Base-by-base conservation (phyloP, 108 stramenopile genomes). In the Asterionellopsis glacialis region DNA sequence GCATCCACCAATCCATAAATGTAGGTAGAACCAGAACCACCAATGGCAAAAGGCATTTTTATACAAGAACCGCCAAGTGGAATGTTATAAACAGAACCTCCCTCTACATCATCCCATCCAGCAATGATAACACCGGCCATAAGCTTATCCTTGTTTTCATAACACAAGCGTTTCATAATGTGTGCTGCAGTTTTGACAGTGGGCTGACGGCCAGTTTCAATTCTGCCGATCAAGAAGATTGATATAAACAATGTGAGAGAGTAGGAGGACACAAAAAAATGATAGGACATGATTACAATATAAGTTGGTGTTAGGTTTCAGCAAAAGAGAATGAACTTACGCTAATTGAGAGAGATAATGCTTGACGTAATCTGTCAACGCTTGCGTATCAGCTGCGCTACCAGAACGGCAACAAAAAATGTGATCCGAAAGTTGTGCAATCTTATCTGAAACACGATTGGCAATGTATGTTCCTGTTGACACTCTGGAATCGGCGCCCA, bases 401-500 rank as follows among this genome's bases (percentile, higher is more conserved):
- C 98, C 98, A 25, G 80, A 83, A 16, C 98, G 87, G 68, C 97
- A 98, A 68, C 83, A 83, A 76, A 88, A 99, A 59, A 99, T 96
- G 54, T 80, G 72, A 55, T 98, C 96, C 65, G 90, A 85, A 22
- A 99, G 65, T 54, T 88, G 80, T 12, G 92, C 93, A 51, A 99
- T 72, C 82, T 99, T 99, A 77, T 99, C 96, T 21, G 78, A 77
- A 26, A 92, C 94, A 22, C 98, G 82, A 69, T 97, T 97, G 57
- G 96, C 96, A 15, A 97, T 91, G 74, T 99, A 99, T 25, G 90
- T 80, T 24, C 98, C 98, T 19, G 96, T 97, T 41, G 96, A 97
- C 1, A 91, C 91, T 41, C 98, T 88, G 23, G 92, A 95, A 83
- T 99, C 98, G 11, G 97, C 97, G 21, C 95, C 96, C 43, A 97